Conservation (phyloP, 371 early-diverging fungal species). For the Mucor circinelloides region DNA sequence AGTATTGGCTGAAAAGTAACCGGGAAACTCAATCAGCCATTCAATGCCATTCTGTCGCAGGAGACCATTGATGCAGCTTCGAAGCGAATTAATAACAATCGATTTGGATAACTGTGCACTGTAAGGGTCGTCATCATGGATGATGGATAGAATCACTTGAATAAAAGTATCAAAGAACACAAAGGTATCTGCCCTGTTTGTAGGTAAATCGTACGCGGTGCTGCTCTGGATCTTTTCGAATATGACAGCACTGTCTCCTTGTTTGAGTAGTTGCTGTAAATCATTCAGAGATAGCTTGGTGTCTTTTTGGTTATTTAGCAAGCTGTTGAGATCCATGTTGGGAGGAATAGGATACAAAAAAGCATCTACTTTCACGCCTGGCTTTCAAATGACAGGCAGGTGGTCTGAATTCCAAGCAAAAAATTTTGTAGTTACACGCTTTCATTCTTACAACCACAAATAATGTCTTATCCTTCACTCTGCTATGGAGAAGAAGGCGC, state of each 20-base stretch:
- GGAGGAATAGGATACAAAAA: neutral
- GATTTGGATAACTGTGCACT: slow-evolving; percentile 27
- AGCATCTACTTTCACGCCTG: neutral
- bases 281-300: slow-evolving; percentile 22
- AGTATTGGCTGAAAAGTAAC: slow-evolving; percentile 21
- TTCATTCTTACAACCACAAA: neutral
- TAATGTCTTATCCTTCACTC: slow-evolving; percentile 12
- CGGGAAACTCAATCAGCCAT: slow-evolving; percentile 35
- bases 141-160: slow-evolving; percentile 33
- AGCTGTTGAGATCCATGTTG: slow-evolving; percentile 41
- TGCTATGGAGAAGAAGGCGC: slow-evolving; percentile 54
- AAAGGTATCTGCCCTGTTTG: slow-evolving; percentile 22
- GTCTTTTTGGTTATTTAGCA: slow-evolving; percentile 34
- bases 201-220: slow-evolving; percentile 30
- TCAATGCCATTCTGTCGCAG: slow-evolving; percentile 24
- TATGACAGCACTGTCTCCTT: slow-evolving; percentile 19
- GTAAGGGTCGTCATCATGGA: slow-evolving; percentile 28
- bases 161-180: slow-evolving; percentile 41
- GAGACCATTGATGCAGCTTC: slow-evolving; percentile 37
- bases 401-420: neutral
- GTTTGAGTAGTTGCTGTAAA: slow-evolving; percentile 17
- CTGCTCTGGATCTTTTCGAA: slow-evolving; percentile 27
- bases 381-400: neutral
- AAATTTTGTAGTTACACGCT: neutral
- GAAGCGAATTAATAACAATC: slow-evolving; percentile 30